Evolutionary conservation across 495 filamentous ascomycete species (phyloP).

Genomic region (Penicillium maclennaniae): DNA sequence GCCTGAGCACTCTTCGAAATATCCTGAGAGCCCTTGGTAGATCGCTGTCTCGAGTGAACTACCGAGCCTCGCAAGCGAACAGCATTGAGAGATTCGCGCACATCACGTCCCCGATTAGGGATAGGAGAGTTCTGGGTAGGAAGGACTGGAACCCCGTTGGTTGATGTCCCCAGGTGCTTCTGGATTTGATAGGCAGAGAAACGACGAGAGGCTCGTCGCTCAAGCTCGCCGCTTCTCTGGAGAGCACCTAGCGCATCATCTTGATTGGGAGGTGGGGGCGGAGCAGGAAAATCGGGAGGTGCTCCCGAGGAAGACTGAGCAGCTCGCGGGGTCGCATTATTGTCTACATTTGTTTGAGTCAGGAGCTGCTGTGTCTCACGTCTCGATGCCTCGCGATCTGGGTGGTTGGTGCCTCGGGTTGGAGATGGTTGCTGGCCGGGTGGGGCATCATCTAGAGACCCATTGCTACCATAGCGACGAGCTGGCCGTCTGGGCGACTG

Average conservation of each 20-base stretch:
- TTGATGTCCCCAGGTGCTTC: conserved; percentile 78
- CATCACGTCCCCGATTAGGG: conserved; percentile 84
- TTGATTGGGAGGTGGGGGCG: conserved; percentile 74
- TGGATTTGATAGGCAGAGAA: conserved; percentile 96
- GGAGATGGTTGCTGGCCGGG: conserved; percentile 42
- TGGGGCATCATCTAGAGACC: conserved; percentile 44
- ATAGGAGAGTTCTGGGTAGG: conserved; percentile 82
- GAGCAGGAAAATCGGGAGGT: conserved; percentile 45
- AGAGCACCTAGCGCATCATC: conserved; percentile 89
- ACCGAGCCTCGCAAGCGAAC: conserved; percentile 74
- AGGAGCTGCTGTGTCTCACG: conserved; percentile 48
- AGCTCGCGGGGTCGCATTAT: conserved; percentile 36
- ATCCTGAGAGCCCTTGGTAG: conserved; percentile 52
- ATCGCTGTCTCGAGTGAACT: conserved; percentile 60
- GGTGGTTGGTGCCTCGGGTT: conserved; percentile 31
- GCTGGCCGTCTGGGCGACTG: conserved; percentile 36
- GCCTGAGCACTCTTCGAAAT: conserved; percentile 49
- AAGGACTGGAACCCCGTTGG: conserved; percentile 79
- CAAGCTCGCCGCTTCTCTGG: conserved; percentile 87
- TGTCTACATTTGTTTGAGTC: conserved; percentile 55
- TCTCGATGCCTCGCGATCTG: conserved; percentile 43
- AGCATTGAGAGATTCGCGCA: conserved; percentile 87
- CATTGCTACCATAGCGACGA: conserved; percentile 51
- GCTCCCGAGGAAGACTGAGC: conserved; percentile 26
- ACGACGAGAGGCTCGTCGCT: conserved; percentile 83